Evolutionary conservation across 2,329 filamentous ascomycete genomes (phyloP), one percentile per base, ranked within the genome.

Genomic region (Hansfordia pulvinata): DNA sequence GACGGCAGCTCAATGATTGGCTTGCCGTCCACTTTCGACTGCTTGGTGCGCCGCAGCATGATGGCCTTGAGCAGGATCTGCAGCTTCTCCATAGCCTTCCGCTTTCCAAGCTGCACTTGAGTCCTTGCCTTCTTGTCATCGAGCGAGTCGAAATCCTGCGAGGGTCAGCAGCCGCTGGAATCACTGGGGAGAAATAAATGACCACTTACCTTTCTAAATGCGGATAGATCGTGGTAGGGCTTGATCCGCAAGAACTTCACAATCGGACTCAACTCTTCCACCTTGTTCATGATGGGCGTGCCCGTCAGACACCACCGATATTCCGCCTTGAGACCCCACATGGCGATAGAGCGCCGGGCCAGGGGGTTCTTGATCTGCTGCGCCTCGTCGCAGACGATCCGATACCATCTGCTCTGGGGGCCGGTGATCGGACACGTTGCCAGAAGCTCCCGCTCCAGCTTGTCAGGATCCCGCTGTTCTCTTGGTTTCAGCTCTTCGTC

Each of bases 241-340:
- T 64, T 64, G 43, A 92, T 86, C 3, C 64, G 62, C 10, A 93
- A 60, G 42, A 93, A 94, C 3, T 69, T 66, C 23, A 93, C 60
- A 12, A 93, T 54, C 1, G 83, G 80, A 41, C 70, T 85, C 3
- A 93, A 59, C 40, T 94, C 86, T 14, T 69, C 60, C 3, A 88
- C 71, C 9, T 65, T 72, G 40, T 93, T 93, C 78, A 90, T 90
- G 78, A 88, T 85, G 0, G 82, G 82, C 0, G 82, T 90, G 15
- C 82, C 82, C 3, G 76, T 83, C 48, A 88, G 66, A 43, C 77
- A 84, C 56, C 81, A 75, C 25, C 81, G 64, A 43, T 79, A 69
- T 19, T 55, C 58, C 10, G 77, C 58, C 32, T 65, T 53, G 10
- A 90, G 49, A 8, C 53, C 47, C 37, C 59, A 68, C 17, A 69